Percentiles rank a stretch among this genome's conserved stretches.
These are phyloP conservation scores for Pugionium cornutum DNA, from an alignment of 345 rosid species.

Conservation along the genomic window DNA sequence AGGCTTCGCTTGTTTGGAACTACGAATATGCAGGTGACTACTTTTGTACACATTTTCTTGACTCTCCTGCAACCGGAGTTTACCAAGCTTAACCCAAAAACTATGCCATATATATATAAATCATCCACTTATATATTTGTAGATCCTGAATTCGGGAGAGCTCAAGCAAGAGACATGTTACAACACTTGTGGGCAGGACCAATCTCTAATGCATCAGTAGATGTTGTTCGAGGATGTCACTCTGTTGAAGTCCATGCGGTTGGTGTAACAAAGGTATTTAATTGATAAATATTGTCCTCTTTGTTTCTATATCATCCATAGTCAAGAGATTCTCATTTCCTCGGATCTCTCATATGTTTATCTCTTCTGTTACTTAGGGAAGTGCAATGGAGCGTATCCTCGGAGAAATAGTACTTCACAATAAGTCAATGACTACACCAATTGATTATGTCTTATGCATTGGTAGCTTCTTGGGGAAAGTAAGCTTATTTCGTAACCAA, in stretches of 20 bases:
- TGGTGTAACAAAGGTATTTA: constrained; percentile 86
- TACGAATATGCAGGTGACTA: constrained; percentile 84
- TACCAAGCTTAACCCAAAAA: neutral
- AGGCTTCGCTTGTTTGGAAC: constrained; percentile 93
- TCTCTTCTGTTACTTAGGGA: constrained; percentile 56
- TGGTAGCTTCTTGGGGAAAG: constrained; percentile 92
- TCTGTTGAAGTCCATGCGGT: constrained; percentile 96
- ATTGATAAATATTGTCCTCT: neutral
- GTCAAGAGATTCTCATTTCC: neutral
- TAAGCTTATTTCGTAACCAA: constrained; percentile 31
- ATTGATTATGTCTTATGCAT: constrained; percentile 86
- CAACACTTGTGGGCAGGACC: constrained; percentile 99
- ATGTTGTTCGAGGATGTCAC: constrained; percentile 84
- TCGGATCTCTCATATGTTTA: constrained; percentile 15
- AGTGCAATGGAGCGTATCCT: constrained; percentile 87
- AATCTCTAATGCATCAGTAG: constrained; percentile 89
- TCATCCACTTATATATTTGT: constrained; percentile 27
- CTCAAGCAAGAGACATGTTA: constrained; percentile 95
- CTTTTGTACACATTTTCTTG: neutral
- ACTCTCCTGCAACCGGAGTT: neutral
- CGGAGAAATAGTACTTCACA: constrained; percentile 73
- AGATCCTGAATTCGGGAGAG: constrained; percentile 92
- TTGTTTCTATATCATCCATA: neutral
- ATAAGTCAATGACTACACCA: constrained; percentile 77
- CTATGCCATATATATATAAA: too few relatives aligned